Evolutionary conservation across 768 basidiomycete genomes (phyloP), one percentile per base, ranked within the genome.

Genomic region (Leccinellum albellum): DNA sequence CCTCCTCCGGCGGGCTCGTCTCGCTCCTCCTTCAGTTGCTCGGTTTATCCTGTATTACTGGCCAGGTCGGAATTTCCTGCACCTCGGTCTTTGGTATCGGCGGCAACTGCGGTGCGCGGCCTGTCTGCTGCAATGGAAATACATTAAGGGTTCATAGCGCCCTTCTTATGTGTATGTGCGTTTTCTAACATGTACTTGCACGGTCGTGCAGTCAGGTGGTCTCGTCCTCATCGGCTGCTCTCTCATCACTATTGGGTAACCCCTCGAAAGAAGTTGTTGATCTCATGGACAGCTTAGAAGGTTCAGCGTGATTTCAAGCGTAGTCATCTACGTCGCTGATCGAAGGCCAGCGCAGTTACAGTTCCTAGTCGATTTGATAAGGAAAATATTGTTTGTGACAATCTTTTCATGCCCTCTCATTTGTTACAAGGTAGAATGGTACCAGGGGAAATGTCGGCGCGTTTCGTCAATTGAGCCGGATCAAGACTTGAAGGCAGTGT

Each of bases 81-180:
- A 8, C 4, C 37, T 6, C n/a, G 17, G 2, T 40, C n/a, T 0
- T 10, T n/a, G 37, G 37, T 40, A 17, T 21, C 21, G n/a, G 28
- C 8, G 3, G 32, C 4, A 28, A 23, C 20, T 31, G 20, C 20
- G 7, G 20, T 17, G 10, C 13, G 20, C 35, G 51, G 35, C 31
- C 58, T 4, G 32, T 46, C 14, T 59, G 58, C 55, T 59, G 54
- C 50, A 33, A 14, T 12, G 58, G 58, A 2, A 32, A 52, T 14
- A 7, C 4, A 3, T 57, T 51, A 3, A 55, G 44, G 37, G 54
- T 15, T 9, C 17, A 51, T 47, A 0, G 9, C 1, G 9, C 24
- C 23, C 4, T 8, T 45, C 8, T 57, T 5, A 8, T 5, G 14
- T 24, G 15, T 15, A 26, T n/a, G 31, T 32, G 13, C 20, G 7